phyloP scores from a whole-genome alignment of 169 alveolate species.

The Plasmodium yoelii region DNA sequence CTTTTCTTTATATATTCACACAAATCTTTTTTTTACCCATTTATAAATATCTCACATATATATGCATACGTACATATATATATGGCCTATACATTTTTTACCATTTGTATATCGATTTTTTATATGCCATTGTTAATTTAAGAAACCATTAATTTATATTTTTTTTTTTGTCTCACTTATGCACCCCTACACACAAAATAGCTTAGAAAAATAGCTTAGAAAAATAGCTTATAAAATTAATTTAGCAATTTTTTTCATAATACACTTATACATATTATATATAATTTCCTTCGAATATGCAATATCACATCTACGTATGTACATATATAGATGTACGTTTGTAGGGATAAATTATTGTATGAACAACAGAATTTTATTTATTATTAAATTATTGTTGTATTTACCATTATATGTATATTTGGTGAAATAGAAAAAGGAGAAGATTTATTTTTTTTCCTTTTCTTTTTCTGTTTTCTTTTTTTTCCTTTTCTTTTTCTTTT shows the following conservation, averaged over 20 bases:
- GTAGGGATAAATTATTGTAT: not conserved
- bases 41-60: not conserved
- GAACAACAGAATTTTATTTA: not conserved
- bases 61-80: not conserved
- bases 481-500: constrained; percentile 17
- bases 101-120: not conserved
- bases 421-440: constrained; percentile 7
- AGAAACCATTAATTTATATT: too few species aligned
- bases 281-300: too few species aligned
- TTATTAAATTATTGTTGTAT: not conserved
- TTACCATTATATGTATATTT: not conserved
- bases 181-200: too few species aligned
- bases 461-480: constrained; percentile 16
- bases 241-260: too few species aligned
- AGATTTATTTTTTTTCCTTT: not conserved
- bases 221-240: too few species aligned
- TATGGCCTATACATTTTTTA: not conserved
- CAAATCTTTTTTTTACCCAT: not conserved
- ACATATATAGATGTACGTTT: too few species aligned
- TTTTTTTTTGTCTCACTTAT: too few species aligned
- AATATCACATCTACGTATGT: too few species aligned
- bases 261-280: too few species aligned
- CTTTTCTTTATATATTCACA: not conserved
- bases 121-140: not conserved
- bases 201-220: too few species aligned